Evolutionary conservation across 2,329 filamentous ascomycete species (phyloP).

Genomic region (Trichoderma sp.): DNA sequence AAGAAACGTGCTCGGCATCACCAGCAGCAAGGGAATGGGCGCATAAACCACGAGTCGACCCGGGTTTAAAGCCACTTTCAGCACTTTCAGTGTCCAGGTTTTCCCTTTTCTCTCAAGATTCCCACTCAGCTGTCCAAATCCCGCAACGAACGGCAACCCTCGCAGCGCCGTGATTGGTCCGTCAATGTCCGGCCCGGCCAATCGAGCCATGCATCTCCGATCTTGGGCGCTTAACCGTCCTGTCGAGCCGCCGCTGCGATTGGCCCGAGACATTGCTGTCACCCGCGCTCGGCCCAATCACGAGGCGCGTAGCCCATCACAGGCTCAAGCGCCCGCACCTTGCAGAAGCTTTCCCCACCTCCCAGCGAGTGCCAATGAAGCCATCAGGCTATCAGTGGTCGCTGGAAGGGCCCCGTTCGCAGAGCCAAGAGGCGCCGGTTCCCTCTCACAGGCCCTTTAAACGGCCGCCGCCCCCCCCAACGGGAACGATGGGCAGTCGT

Average conservation of each 20-base stretch:
- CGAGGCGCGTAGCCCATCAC: not conserved
- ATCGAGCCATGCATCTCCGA: slow-evolving; percentile 27
- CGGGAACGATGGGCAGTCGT: not conserved
- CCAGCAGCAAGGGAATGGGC: not conserved
- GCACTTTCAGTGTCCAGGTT: not conserved
- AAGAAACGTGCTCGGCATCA: not conserved
- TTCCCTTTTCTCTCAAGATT: not conserved
- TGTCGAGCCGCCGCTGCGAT: slow-evolving; percentile 24
- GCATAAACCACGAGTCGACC: not conserved
- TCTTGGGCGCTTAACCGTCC: slow-evolving; percentile 34
- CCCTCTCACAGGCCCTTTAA: slow-evolving; percentile 2
- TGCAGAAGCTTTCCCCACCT: slow-evolving; percentile 15
- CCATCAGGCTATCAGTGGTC: not conserved
- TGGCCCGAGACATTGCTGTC: slow-evolving; percentile 23
- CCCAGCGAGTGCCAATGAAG: not conserved
- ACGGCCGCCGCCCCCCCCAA: not conserved
- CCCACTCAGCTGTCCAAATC: not conserved
- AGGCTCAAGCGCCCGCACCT: slow-evolving; percentile 14
- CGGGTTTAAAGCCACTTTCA: not conserved
- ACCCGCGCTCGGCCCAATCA: slow-evolving; percentile 15
- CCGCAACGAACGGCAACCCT: not conserved
- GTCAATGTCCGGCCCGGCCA: slow-evolving; percentile 26
- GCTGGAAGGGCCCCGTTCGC: not conserved
- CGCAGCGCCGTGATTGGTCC: slow-evolving; percentile 27
- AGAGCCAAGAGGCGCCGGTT: slow-evolving; percentile 4